Evolutionary conservation across 2,329 filamentous ascomycete species (phyloP).

Genomic region (Helotiales sp.): DNA sequence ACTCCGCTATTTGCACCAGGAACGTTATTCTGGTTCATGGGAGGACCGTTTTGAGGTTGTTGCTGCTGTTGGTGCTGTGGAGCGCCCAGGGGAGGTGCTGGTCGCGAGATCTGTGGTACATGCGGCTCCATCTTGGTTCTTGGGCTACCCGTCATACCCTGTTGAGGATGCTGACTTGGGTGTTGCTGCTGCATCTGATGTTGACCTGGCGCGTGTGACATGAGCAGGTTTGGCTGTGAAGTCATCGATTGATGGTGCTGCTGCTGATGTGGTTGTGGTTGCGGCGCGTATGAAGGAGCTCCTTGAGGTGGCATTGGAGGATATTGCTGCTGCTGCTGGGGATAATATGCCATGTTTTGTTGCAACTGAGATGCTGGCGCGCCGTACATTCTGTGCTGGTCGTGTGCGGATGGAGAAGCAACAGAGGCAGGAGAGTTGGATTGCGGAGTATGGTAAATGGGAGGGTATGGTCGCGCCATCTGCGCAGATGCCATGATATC

Average conservation of each 20-base stretch:
- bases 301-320: conserved; percentile 65
- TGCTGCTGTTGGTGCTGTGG: conserved; percentile 32
- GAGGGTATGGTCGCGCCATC: conserved; percentile 77
- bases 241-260: conserved; percentile 57
- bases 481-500: conserved; percentile 67
- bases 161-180: conserved; percentile 50
- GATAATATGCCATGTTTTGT: conserved; percentile 77
- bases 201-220: conserved; percentile 57
- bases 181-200: conserved; percentile 65
- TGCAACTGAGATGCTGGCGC: conserved; percentile 77
- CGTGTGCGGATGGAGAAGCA: conserved; percentile 83
- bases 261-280: conserved; percentile 27
- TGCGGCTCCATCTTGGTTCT: conserved; percentile 64
- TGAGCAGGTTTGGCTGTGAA: conserved; percentile 66
- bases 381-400: conserved; percentile 86
- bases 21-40: conserved; percentile 45
- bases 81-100: conserved; percentile 50
- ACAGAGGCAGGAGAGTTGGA: conserved; percentile 94
- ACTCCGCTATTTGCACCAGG: conserved; percentile 54
- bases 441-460: conserved; percentile 94
- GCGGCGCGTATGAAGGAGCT: conserved; percentile 58
- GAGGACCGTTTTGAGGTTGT: conserved; percentile 40
- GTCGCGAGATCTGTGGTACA: conserved; percentile 62
- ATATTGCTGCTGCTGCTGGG: conserved; percentile 55
- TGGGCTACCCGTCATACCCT: conserved; percentile 61